Evolutionary conservation across 345 rosid genomes (phyloP).

Genomic region (Carallia brachiata): DNA sequence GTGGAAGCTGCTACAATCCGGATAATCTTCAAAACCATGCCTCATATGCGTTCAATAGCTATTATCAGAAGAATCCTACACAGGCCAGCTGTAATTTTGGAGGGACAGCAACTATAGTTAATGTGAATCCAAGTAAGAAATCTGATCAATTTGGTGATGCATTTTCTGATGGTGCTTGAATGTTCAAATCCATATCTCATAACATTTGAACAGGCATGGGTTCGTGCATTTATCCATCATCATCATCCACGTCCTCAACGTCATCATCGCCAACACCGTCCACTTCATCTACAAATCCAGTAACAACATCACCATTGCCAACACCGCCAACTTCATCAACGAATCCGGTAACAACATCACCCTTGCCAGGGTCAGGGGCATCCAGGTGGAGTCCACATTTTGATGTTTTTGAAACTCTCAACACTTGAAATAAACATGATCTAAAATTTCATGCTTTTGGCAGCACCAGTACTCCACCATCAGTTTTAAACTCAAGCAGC

Average conservation of each 20-base stretch:
- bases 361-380: conserved; percentile 41
- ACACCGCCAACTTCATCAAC: conserved; percentile 28
- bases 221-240: conserved; percentile 67
- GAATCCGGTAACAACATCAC: conserved; percentile 17
- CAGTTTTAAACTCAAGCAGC: conserved; percentile 43
- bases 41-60: conserved; percentile 88
- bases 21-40: conserved; percentile 73
- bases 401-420: background rate
- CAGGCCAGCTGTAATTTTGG: conserved; percentile 89
- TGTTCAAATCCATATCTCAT: background rate
- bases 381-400: conserved; percentile 38
- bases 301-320: conserved; percentile 36
- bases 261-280: conserved; percentile 40
- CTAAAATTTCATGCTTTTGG: conserved; percentile 11
- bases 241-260: conserved; percentile 33
- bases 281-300: conserved; percentile 18
- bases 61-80: conserved; percentile 76
- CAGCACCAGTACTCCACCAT: conserved; percentile 50
- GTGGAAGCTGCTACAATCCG: conserved; percentile 79
- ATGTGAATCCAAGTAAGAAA: conserved; percentile 79
- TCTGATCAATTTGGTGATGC: background rate
- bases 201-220: conserved; percentile 58
- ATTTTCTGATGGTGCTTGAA: background rate
- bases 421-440: background rate
- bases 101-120: conserved; percentile 59